Percentiles rank a stretch among this genome's conserved stretches.
phyloP scores from a whole-genome alignment of 2,329 filamentous ascomycete genomes.

The Fusarium clavum region DNA sequence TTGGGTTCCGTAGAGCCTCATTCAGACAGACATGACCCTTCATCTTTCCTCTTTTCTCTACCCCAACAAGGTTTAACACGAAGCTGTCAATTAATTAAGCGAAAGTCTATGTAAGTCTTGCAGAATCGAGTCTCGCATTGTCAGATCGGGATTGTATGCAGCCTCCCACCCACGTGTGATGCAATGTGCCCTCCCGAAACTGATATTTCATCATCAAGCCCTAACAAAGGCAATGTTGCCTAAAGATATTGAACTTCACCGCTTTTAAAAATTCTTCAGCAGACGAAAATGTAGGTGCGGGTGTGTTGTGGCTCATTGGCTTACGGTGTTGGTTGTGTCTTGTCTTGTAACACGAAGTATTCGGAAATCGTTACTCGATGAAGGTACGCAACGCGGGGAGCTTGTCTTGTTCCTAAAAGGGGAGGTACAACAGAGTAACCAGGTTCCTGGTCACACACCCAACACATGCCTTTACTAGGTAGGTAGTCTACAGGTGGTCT shows the following conservation, averaged over 20 bases:
- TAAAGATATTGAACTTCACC: neutral
- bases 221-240: neutral
- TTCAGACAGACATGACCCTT: neutral
- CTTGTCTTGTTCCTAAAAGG: neutral
- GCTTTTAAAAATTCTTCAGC: neutral
- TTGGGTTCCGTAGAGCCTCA: slow-evolving; percentile 10
- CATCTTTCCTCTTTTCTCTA: neutral
- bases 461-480: neutral
- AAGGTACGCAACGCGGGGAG: neutral
- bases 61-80: no score
- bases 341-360: slow-evolving; percentile 3
- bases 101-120: slow-evolving; percentile 12
- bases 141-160: slow-evolving; percentile 8
- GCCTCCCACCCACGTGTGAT: neutral
- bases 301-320: slow-evolving; percentile 12
- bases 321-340: slow-evolving; percentile 5
- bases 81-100: slow-evolving; percentile 4
- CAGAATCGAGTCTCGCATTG: slow-evolving; percentile 11
- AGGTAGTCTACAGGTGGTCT: neutral
- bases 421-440: neutral
- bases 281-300: neutral
- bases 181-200: neutral
- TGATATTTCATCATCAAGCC: neutral
- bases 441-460: slow-evolving; percentile 13
- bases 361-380: neutral